A percentile compares a stretch with the other conserved stretches of the same genome.
Evolutionary conservation across 371 early-diverging fungal genomes (phyloP).

Genomic region (Rhizomucor miehei): DNA sequence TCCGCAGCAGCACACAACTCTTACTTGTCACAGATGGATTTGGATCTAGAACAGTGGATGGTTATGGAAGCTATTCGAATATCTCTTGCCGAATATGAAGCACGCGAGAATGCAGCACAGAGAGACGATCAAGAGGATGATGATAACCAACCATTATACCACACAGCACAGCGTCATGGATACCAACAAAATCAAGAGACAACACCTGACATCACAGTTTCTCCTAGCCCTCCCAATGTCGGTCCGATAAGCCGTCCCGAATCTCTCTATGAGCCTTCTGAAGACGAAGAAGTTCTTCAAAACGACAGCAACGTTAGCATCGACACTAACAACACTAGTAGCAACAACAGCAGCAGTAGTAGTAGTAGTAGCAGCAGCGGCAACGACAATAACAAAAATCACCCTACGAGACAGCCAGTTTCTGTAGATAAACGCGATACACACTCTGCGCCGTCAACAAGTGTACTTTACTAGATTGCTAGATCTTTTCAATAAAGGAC

Average conservation of each 20-base stretch:
- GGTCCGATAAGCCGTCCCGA: not conserved
- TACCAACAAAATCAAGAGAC: slow-evolving; percentile 8
- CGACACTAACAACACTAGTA: too few relatives aligned
- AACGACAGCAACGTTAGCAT: too few relatives aligned
- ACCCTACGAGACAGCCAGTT: not conserved
- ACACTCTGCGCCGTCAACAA: too few relatives aligned
- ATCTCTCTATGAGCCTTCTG: not conserved
- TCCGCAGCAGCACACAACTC: too few relatives aligned
- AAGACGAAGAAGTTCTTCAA: too few relatives aligned
- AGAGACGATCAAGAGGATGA: slow-evolving; percentile 1
- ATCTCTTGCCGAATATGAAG: slow-evolving; percentile 67
- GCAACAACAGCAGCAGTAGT: slow-evolving; percentile 2
- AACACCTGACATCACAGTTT: too few relatives aligned
- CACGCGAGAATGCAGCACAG: slow-evolving; percentile 8
- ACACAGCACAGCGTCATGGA: slow-evolving; percentile 3
- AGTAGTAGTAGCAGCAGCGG: slow-evolving; percentile 1
- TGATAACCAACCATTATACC: slow-evolving; percentile 6
- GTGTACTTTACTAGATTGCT: too few relatives aligned
- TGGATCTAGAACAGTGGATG: slow-evolving; percentile 89
- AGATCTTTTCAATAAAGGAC: too few relatives aligned
- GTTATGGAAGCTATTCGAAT: slow-evolving; percentile 86
- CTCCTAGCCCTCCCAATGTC: not conserved
- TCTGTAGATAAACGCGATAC: too few relatives aligned
- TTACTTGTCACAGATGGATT: slow-evolving; percentile 72
- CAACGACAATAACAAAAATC: not conserved